Evolutionary conservation across 441 rosid genomes (phyloP).

Genomic region (Rhodomyrtus psidioides): DNA sequence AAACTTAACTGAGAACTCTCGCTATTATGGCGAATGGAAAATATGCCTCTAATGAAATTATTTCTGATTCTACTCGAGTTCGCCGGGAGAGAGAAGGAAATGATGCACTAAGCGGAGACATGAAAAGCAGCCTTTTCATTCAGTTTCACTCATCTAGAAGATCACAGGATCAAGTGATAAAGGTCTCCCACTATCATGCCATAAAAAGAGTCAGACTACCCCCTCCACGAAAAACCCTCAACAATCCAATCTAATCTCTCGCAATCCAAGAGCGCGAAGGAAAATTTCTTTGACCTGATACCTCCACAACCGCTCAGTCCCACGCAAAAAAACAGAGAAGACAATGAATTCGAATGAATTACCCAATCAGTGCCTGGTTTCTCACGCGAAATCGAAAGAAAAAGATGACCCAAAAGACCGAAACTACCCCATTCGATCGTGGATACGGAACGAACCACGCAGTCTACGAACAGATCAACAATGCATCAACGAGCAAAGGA

Average conservation of each 20-base stretch:
- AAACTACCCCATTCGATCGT: too few relatives aligned
- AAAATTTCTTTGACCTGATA: not conserved
- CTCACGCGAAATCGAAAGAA: too few relatives aligned
- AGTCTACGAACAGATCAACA: too few relatives aligned
- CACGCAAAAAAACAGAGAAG: rapidly evolving
- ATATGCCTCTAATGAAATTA: not conserved
- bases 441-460: too few relatives aligned
- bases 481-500: too few relatives aligned
- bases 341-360: rapidly evolving
- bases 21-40: not conserved
- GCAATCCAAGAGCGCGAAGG: not conserved
- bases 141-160: not conserved
- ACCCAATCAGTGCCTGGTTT: too few relatives aligned
- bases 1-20: not conserved
- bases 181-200: not conserved
- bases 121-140: not conserved
- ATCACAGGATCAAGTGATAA: rapidly evolving
- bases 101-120: not conserved
- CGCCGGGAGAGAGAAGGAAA: not conserved
- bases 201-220: not conserved
- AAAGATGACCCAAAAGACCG: too few relatives aligned
- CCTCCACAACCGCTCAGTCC: not conserved
- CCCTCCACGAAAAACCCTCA: not conserved
- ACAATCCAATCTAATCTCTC: not conserved
- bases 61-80: not conserved